Percentiles rank a stretch among this genome's conserved stretches.
phyloP scores from a whole-genome alignment of 2,329 filamentous ascomycete species.

The Ceratocystis albifundus region DNA sequence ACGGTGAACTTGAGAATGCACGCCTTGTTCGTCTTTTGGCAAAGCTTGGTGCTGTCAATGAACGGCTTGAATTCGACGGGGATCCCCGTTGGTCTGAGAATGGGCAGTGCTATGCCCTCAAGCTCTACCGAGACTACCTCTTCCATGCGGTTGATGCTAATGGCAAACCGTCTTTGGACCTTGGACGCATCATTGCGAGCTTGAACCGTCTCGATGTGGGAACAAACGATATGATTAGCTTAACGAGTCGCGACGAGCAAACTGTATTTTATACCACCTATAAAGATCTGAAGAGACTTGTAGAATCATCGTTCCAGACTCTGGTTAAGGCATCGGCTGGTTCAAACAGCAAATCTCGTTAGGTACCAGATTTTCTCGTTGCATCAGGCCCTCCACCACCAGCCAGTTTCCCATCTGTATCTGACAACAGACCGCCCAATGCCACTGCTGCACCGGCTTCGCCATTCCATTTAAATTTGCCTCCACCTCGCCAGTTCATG shows the following conservation, averaged over 20 bases:
- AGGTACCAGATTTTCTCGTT: constrained; percentile 15
- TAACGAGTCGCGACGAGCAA: constrained; percentile 84
- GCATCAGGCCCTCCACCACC: not conserved
- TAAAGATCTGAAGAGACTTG: constrained; percentile 67
- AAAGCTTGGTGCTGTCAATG: constrained; percentile 81
- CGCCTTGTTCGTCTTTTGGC: constrained; percentile 65
- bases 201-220: constrained; percentile 90
- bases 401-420: not conserved
- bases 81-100: constrained; percentile 79
- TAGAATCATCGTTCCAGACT: constrained; percentile 47
- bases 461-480: not conserved
- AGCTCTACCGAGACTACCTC: constrained; percentile 91
- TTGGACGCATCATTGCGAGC: constrained; percentile 76
- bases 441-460: not conserved
- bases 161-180: constrained; percentile 69
- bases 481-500: constrained; percentile 1
- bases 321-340: constrained; percentile 38
- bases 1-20: constrained; percentile 78
- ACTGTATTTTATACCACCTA: constrained; percentile 81
- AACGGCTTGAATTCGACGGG: constrained; percentile 73
- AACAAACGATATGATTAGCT: constrained; percentile 69
- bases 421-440: not conserved
- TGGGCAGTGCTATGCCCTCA: constrained; percentile 82
- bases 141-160: constrained; percentile 89
- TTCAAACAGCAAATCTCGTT: constrained; percentile 26